Conservation (phyloP, 2,329 filamentous ascomycete genomes). For the Chaetomium sp. region DNA sequence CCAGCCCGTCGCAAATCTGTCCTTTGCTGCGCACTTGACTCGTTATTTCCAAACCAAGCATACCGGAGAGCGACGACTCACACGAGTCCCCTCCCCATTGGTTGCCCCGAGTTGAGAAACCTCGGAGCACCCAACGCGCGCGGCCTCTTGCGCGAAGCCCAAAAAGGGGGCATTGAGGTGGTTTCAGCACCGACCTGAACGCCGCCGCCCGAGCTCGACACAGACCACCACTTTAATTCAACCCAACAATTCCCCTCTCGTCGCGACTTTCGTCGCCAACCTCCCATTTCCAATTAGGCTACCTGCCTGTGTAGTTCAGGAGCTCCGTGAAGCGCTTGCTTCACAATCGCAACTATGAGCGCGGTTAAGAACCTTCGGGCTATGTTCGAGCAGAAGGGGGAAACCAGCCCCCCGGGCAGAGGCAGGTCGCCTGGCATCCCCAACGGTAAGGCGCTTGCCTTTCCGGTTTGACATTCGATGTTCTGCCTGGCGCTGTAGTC, state of each 20-base stretch:
- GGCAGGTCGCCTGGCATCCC: slow-evolving; percentile 64
- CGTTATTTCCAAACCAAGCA: not conserved
- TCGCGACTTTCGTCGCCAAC: slow-evolving; percentile 3
- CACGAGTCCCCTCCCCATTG: slow-evolving; percentile 10
- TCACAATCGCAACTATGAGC: slow-evolving; percentile 55
- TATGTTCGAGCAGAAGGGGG: slow-evolving; percentile 76
- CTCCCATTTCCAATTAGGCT: slow-evolving; percentile 23
- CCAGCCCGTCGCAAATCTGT: slow-evolving; percentile 14
- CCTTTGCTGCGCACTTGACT: slow-evolving; percentile 13
- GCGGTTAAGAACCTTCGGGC: slow-evolving; percentile 75
- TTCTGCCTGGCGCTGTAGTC: slow-evolving; percentile 1
- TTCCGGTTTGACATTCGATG: not conserved
- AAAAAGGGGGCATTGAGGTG: not conserved
- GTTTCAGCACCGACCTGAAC: not conserved
- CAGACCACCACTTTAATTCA: slow-evolving; percentile 3
- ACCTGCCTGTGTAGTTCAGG: slow-evolving; percentile 1
- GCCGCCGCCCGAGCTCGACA: not conserved
- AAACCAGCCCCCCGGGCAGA: slow-evolving; percentile 66
- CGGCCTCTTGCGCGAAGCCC: slow-evolving; percentile 4
- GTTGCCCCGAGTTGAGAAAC: not conserved
- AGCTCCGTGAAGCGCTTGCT: slow-evolving; percentile 16
- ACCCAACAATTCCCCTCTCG: not conserved
- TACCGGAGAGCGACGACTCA: not conserved
- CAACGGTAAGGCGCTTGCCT: slow-evolving; percentile 45
- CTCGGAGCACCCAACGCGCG: not conserved